phyloP scores from a whole-genome alignment of 2,329 filamentous ascomycete genomes.

The Cladosporium sp. region DNA sequence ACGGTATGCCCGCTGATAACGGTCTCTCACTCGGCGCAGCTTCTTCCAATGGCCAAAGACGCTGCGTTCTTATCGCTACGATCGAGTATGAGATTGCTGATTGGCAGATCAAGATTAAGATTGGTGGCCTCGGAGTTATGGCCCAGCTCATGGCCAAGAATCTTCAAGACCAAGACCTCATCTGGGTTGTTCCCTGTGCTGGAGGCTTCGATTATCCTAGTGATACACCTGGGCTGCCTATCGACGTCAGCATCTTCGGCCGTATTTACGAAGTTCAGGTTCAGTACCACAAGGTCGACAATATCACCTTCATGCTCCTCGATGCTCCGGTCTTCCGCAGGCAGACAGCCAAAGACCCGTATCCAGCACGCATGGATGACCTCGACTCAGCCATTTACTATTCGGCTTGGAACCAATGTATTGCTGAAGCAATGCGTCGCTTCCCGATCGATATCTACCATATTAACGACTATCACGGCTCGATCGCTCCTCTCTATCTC shows the following conservation, averaged over 20 bases:
- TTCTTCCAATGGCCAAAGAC: slow-evolving; percentile 25
- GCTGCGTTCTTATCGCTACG: slow-evolving; percentile 62
- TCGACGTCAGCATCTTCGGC: slow-evolving; percentile 59
- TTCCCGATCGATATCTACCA: slow-evolving; percentile 62
- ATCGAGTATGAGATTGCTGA: slow-evolving; percentile 71
- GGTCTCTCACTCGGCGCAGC: background rate
- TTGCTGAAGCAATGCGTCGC: slow-evolving; percentile 58
- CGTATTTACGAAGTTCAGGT: slow-evolving; percentile 58
- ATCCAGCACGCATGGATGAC: slow-evolving; percentile 66
- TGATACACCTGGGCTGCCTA: slow-evolving; percentile 56
- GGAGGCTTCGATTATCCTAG: slow-evolving; percentile 61
- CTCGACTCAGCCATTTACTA: slow-evolving; percentile 65
- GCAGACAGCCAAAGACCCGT: slow-evolving; percentile 60
- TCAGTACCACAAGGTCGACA: slow-evolving; percentile 59
- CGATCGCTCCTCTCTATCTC: slow-evolving; percentile 60
- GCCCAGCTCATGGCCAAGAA: slow-evolving; percentile 65
- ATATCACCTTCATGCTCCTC: slow-evolving; percentile 65
- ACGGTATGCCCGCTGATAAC: background rate
- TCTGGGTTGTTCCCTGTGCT: slow-evolving; percentile 53
- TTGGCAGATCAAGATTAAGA: slow-evolving; percentile 68
- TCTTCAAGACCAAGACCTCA: slow-evolving; percentile 59
- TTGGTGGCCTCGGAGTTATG: slow-evolving; percentile 67
- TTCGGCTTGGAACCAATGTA: slow-evolving; percentile 67
- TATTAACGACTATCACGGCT: slow-evolving; percentile 63
- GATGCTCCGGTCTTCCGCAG: slow-evolving; percentile 65